phyloP scores from a whole-genome alignment of 257 asterid species.

The Datura wrightii region DNA sequence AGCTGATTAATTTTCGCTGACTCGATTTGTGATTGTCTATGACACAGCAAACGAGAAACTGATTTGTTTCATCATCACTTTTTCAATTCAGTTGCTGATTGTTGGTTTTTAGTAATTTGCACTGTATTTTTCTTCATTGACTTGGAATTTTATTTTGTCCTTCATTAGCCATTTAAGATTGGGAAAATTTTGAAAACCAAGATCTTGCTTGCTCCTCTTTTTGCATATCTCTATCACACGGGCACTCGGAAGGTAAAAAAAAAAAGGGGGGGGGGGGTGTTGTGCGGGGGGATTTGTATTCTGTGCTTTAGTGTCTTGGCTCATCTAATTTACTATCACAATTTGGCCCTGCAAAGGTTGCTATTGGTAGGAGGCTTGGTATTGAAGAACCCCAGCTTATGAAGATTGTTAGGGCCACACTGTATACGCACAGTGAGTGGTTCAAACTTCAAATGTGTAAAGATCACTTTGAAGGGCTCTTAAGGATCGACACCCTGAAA shows the following conservation, averaged over 20 bases:
- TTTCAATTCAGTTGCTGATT: not conserved
- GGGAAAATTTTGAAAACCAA: not conserved
- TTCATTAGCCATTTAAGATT: not conserved
- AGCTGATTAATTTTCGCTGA: not conserved
- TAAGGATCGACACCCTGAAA: constrained; percentile 75
- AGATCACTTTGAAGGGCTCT: constrained; percentile 86
- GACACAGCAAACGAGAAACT: not conserved
- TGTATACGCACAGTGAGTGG: constrained; percentile 87
- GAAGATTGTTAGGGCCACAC: constrained; percentile 82
- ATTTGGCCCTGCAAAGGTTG: constrained; percentile 63
- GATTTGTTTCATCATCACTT: not conserved
- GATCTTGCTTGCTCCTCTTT: not conserved
- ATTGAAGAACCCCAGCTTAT: constrained; percentile 95
- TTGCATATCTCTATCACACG: not conserved
- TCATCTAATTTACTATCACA: not conserved
- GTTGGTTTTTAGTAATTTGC: not conserved
- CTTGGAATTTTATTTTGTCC: not conserved
- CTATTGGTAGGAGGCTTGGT: constrained; percentile 83
- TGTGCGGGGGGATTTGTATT: not conserved
- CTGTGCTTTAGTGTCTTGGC: not conserved
- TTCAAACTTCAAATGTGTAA: constrained; percentile 97
- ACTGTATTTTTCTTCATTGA: not conserved
- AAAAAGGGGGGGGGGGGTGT: no score
- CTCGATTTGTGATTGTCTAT: not conserved
- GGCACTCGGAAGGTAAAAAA: not conserved